Evolutionary conservation across 2,329 filamentous ascomycete species (phyloP).

Genomic region (Aspergillus carbonarius): DNA sequence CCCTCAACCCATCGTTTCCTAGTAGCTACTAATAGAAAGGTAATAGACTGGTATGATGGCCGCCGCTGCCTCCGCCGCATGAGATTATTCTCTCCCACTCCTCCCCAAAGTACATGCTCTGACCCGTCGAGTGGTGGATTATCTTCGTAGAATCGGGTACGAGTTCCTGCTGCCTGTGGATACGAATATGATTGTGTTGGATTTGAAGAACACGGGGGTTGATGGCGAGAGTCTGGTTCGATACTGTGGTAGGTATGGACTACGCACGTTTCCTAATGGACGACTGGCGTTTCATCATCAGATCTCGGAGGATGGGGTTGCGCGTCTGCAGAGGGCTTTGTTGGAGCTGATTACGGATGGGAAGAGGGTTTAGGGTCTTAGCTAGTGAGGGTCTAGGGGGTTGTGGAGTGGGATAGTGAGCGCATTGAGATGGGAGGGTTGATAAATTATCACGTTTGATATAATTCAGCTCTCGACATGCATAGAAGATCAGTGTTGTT

Average conservation of each 20-base stretch:
- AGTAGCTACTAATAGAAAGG: not conserved
- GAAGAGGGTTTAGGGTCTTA: not conserved
- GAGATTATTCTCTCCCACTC: conserved; percentile 23
- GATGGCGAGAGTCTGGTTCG: conserved; percentile 19
- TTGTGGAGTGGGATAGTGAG: too few relatives aligned
- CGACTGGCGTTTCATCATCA: conserved; percentile 30
- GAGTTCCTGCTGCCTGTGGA: conserved; percentile 24
- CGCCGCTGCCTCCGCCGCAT: conserved; percentile 23
- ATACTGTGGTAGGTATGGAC: conserved; percentile 22
- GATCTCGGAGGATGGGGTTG: conserved; percentile 23
- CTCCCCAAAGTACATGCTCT: conserved; percentile 25
- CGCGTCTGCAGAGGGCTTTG: conserved; percentile 21
- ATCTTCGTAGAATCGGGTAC: conserved; percentile 22
- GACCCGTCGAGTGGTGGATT: conserved; percentile 20
- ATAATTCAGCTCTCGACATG: too few relatives aligned
- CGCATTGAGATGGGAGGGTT: too few relatives aligned
- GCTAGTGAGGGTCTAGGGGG: too few relatives aligned
- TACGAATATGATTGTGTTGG: conserved; percentile 30
- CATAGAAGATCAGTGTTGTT: too few relatives aligned
- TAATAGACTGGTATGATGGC: conserved; percentile 32
- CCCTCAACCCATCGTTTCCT: not conserved
- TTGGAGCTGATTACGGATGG: conserved; percentile 16
- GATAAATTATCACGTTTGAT: too few relatives aligned
- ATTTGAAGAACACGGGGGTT: conserved; percentile 23
- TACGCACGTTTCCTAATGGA: conserved; percentile 22